phyloP scores from a whole-genome alignment of 129 eudicot species.

The Pseudognaphalium luteoalbum region DNA sequence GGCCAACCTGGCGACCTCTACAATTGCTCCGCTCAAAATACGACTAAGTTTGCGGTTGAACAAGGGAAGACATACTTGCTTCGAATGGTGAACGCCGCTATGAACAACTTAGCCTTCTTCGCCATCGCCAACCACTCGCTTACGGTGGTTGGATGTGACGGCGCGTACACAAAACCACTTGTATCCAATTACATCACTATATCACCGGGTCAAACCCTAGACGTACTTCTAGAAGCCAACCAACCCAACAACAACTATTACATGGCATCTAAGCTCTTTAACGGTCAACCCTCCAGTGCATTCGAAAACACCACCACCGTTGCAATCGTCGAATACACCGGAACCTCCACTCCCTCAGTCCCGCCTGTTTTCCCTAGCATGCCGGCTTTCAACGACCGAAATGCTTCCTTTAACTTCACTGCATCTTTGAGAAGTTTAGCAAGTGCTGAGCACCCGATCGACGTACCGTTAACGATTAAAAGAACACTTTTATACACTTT shows the following conservation, averaged over 20 bases:
- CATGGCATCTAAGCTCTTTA: slow-evolving; percentile 49
- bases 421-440: slow-evolving; percentile 39
- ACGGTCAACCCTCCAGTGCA: slow-evolving; percentile 16
- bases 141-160: slow-evolving; percentile 64
- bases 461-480: slow-evolving; percentile 41
- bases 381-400: slow-evolving; percentile 36
- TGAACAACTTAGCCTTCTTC: slow-evolving; percentile 59
- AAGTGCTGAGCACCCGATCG: slow-evolving; percentile 30
- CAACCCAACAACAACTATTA: slow-evolving; percentile 49
- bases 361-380: slow-evolving; percentile 36
- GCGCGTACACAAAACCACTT: slow-evolving; percentile 58
- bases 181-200: slow-evolving; percentile 36
- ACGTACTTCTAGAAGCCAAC: slow-evolving; percentile 53
- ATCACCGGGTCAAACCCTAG: slow-evolving; percentile 71
- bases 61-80: slow-evolving; percentile 61
- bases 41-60: slow-evolving; percentile 46
- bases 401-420: slow-evolving; percentile 36
- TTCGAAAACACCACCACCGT: slow-evolving; percentile 48
- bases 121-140: slow-evolving; percentile 49
- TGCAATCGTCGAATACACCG: slow-evolving; percentile 41
- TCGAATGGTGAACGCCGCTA: slow-evolving; percentile 63
- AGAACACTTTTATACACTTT: slow-evolving; percentile 33
- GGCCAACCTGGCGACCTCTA: slow-evolving; percentile 63
- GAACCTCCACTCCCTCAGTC: slow-evolving; percentile 23
- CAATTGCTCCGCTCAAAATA: slow-evolving; percentile 47